These are phyloP conservation scores for Coniochaeta sp. DNA, from an alignment of 2,329 filamentous ascomycete genomes.

Conservation along the genomic window DNA sequence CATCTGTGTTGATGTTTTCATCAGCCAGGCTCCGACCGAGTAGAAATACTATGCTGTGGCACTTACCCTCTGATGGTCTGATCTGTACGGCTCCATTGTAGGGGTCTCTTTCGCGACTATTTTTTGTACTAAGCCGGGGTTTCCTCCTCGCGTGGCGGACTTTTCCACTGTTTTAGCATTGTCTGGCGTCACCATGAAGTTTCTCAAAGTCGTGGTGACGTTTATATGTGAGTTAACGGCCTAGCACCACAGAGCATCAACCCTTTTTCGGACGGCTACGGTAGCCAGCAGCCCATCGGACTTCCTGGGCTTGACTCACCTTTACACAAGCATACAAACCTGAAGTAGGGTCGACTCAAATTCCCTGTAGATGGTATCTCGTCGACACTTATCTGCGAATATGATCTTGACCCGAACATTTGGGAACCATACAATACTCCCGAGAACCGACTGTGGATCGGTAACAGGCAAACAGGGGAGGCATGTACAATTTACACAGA, in stretches of 20 bases:
- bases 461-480: neutral
- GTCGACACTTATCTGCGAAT: neutral
- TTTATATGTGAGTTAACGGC: neutral
- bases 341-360: neutral
- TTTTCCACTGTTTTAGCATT: neutral
- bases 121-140: too few species aligned
- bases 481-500: conserved; percentile 6
- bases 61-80: too few species aligned
- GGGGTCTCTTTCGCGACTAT: too few species aligned
- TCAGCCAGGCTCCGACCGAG: too few species aligned
- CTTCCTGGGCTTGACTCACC: neutral
- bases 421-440: conserved; percentile 7
- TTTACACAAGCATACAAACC: neutral
- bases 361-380: neutral
- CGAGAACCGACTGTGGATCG: conserved; percentile 3
- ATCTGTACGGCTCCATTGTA: too few species aligned
- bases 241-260: neutral
- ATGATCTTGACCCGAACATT: neutral
- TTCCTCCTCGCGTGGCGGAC: too few species aligned
- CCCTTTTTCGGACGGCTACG: neutral
- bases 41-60: too few species aligned
- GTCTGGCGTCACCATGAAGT: neutral
- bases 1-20: too few species aligned
- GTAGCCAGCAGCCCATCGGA: neutral
- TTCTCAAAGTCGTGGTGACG: neutral